Percentiles rank a stretch among this genome's conserved stretches.
These are phyloP conservation scores for Exutisphaerella laricina DNA, from an alignment of 2,329 filamentous ascomycete species.

Conservation along the genomic window DNA sequence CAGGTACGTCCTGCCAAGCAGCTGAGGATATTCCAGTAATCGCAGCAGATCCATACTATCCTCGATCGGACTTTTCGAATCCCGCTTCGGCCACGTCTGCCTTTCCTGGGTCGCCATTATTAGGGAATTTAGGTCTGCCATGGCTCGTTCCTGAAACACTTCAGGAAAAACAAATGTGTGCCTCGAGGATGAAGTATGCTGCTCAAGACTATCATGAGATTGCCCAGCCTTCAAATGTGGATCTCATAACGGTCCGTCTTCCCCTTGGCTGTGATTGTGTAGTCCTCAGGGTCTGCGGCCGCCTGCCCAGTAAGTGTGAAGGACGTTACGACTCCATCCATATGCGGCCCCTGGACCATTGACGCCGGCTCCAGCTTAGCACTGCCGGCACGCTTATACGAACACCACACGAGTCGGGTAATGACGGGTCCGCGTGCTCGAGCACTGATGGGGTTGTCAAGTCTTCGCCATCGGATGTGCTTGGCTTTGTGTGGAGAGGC, in stretches of 20 bases:
- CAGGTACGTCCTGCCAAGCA: slow-evolving; percentile 53
- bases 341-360: not conserved
- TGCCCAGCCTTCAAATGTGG: not conserved
- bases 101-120: slow-evolving; percentile 1
- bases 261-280: not conserved
- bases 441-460: no score
- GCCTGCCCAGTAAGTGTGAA: not conserved
- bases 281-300: not conserved
- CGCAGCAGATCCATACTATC: slow-evolving; percentile 43
- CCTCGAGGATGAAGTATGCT: not conserved
- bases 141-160: not conserved
- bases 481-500: no score
- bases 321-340: slow-evolving; percentile 1
- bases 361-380: not conserved
- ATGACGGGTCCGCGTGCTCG: no score
- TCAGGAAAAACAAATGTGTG: not conserved
- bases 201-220: not conserved
- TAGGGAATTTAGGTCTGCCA: slow-evolving; percentile 1
- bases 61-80: slow-evolving; percentile 22
- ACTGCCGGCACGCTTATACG: no score
- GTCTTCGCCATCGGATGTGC: no score
- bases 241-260: not conserved
- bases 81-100: slow-evolving; percentile 6
- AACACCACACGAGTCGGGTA: no score
- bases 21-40: slow-evolving; percentile 43